Base-by-base conservation (phyloP, 176 grass and related monocot species). In the Musa schizocarpa region DNA sequence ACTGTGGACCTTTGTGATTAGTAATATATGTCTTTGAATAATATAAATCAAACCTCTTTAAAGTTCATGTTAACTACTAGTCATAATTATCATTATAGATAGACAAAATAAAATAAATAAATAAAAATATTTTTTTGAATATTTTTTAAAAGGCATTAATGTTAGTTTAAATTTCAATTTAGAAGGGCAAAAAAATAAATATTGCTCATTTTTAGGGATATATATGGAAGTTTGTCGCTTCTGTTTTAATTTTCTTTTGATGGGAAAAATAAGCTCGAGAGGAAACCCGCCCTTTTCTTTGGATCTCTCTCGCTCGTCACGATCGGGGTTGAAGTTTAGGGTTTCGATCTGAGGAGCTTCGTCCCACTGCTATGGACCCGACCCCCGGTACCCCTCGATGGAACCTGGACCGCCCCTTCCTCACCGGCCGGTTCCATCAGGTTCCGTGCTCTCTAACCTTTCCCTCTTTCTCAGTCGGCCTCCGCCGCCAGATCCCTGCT, bases 371-470 rank as follows among this genome's bases (percentile, higher is more conserved):
- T 73, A 86, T 87, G 79, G 87, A 96, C 81, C 69, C 83, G 52
- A 78, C 90, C 69, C 79, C 93, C 70, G 78, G 79, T 58, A 88
- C 87, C 59, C 93, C 89, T 61, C 87, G 81, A 79, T 96, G 93
- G 93, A 96, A 96, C 70, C 73, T 89, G 21, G 93, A 96, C 57
- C 87, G 93, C 10, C 93, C 93, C 21, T 92, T 88, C 79, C 93
- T 96, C 83, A 96, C 89, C 49, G 93, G 93, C 19, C 87, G 87
- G 17, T 96, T 96, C 82, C 85, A 92, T 66, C 93, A 96, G 93
- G 93, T 96, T 76, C 50, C 53, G 8, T 52, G 13, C 50, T 34
- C 54, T 13, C 59, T 16, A 53, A 27, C 55, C 8, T 11, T n/a
- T 63, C 53, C n/a, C 3, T 1, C 27, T 48, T 24, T 17, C 50